A percentile compares a stretch with the other conserved stretches of the same genome.
These are phyloP conservation scores for Fraxinus ornus DNA, from an alignment of 305 asterid genomes.

Conservation along the genomic window DNA sequence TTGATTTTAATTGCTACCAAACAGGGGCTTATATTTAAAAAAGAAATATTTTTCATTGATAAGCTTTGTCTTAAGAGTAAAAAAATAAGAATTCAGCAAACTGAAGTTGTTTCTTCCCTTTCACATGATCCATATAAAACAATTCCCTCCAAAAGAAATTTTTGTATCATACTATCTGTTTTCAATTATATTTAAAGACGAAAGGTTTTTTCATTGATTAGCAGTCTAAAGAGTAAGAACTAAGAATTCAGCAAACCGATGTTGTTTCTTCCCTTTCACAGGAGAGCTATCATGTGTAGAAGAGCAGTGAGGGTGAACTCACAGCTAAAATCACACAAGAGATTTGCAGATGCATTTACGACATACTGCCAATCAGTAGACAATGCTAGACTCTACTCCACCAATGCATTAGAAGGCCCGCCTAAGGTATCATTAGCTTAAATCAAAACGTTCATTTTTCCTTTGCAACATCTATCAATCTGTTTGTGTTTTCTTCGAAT, in stretches of 20 bases:
- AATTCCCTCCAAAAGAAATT: not conserved
- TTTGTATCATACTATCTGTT: not conserved
- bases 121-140: conserved; percentile 36
- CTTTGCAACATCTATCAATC: not conserved
- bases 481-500: not conserved
- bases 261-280: conserved; percentile 25
- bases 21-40: not conserved
- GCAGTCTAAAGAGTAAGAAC: not conserved
- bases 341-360: conserved; percentile 82
- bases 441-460: not conserved
- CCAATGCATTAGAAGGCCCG: conserved; percentile 90
- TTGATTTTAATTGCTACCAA: too few relatives aligned
- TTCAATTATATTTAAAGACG: not conserved
- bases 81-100: not conserved
- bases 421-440: conserved; percentile 61
- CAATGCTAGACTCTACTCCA: conserved; percentile 73
- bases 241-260: not conserved
- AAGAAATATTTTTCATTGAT: not conserved
- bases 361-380: conserved; percentile 89
- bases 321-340: conserved; percentile 83
- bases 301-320: conserved; percentile 92
- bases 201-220: not conserved
- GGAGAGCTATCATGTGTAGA: conserved; percentile 93
- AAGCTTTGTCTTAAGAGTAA: not conserved
- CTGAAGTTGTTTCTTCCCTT: conserved; percentile 4